Evolutionary conservation across 306 rosid species (phyloP).

Genomic region (Lathyrus aphaca): DNA sequence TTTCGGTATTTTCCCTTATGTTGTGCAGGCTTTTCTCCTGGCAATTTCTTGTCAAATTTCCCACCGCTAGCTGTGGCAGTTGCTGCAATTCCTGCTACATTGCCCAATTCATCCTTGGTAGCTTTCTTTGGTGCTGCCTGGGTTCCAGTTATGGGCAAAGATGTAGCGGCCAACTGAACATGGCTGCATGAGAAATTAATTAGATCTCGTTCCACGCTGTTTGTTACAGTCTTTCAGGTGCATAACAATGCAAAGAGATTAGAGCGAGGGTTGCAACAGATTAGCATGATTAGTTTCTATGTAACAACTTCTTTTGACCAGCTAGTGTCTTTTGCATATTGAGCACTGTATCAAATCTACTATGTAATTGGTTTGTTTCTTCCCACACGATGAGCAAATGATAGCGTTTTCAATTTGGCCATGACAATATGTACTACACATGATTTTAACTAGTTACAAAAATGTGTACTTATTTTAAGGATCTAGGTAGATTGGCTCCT

Average conservation of each 20-base stretch:
- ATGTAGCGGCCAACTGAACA: constrained; percentile 84
- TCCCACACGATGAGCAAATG: too few relatives aligned
- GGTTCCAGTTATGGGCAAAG: constrained; percentile 93
- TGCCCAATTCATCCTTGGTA: constrained; percentile 73
- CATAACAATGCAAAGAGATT: constrained; percentile 1
- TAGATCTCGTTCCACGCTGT: constrained; percentile 8
- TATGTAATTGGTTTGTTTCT: too few relatives aligned
- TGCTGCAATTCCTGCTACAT: constrained; percentile 88
- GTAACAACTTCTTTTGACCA: not conserved
- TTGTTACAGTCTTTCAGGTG: not conserved
- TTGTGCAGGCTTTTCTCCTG: constrained; percentile 78
- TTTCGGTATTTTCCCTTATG: constrained; percentile 86
- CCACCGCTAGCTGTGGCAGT: constrained; percentile 96
- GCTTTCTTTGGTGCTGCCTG: constrained; percentile 72
- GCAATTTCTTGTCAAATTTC: constrained; percentile 85
- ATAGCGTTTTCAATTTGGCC: too few relatives aligned
- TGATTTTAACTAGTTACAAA: too few relatives aligned
- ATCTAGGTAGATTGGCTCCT: too few relatives aligned
- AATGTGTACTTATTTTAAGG: too few relatives aligned
- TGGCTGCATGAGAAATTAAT: constrained; percentile 60
- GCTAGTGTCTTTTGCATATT: not conserved
- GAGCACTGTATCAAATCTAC: not conserved
- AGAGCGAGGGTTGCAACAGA: not conserved
- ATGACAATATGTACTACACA: too few relatives aligned
- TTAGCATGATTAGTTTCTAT: not conserved